Evolutionary conservation across 257 asterid species (phyloP).

Genomic region (Ophiorrhiza pumila): DNA sequence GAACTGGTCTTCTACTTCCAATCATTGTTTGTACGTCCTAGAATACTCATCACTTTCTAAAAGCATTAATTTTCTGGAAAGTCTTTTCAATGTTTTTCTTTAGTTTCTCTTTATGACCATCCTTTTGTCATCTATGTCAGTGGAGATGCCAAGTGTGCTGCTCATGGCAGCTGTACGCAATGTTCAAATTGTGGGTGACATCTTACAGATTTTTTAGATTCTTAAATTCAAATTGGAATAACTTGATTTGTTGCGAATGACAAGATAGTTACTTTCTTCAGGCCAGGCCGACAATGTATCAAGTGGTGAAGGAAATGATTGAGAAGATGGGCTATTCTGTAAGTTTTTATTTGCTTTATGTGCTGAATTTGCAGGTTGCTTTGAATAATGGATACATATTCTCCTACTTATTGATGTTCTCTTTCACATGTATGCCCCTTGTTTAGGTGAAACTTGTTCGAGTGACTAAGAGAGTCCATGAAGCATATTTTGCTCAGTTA

Average conservation of each 20-base stretch:
- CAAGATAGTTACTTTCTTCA: constrained; percentile 29
- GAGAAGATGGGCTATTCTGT: constrained; percentile 95
- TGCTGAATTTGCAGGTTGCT: constrained; percentile 5
- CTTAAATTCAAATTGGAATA: constrained; percentile 2
- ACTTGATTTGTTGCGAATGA: neutral
- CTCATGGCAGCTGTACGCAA: constrained; percentile 97
- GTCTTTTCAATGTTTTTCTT: neutral
- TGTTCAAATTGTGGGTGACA: constrained; percentile 72
- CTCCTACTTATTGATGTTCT: neutral
- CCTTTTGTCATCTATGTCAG: constrained; percentile 40
- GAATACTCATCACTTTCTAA: neutral
- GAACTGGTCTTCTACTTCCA: constrained; percentile 88
- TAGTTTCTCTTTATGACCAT: constrained; percentile 5
- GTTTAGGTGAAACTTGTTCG: constrained; percentile 87
- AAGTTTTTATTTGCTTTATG: constrained; percentile 25
- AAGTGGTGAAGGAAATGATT: constrained; percentile 84
- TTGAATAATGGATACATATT: neutral
- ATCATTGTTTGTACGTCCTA: constrained; percentile 75
- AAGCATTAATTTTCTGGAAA: neutral
- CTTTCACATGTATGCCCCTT: constrained; percentile 13
- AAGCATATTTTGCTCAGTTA: constrained; percentile 89
- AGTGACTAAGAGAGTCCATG: constrained; percentile 93
- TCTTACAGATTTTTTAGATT: constrained; percentile 13
- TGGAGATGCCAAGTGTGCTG: constrained; percentile 97
- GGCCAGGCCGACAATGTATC: constrained; percentile 97